Conservation (phyloP, 2,329 filamentous ascomycete genomes). For the Aspergillus ruber region DNA sequence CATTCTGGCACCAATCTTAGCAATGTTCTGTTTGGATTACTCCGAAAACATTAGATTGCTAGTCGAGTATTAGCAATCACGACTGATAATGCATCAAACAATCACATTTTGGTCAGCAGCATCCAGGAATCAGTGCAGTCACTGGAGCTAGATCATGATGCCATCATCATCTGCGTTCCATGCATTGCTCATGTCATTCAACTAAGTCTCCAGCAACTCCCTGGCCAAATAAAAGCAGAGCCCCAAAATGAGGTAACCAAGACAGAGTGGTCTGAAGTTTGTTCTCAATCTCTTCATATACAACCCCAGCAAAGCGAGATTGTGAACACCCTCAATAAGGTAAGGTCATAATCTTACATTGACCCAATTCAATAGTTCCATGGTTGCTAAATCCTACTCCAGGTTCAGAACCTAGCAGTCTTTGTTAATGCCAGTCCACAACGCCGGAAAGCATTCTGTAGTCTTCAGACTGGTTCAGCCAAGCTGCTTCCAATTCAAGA, state of each 20-base stretch:
- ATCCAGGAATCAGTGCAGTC: background rate
- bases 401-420: background rate
- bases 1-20: background rate
- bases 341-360: background rate
- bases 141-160: background rate
- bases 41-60: background rate
- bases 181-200: background rate
- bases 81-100: background rate
- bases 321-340: background rate
- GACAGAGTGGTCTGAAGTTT: background rate
- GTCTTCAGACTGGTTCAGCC: background rate
- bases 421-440: background rate
- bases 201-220: background rate
- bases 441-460: background rate
- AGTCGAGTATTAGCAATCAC: background rate
- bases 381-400: background rate
- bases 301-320: background rate
- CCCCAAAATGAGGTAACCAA: background rate
- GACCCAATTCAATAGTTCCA: background rate
- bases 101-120: background rate
- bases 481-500: background rate
- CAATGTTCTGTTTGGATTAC: background rate
- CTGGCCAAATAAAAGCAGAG: background rate
- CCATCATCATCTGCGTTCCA: background rate
- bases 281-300: background rate